These are phyloP conservation scores for Volvox reticuliferus DNA, from an alignment of 139 green algal species.

Conservation along the genomic window DNA sequence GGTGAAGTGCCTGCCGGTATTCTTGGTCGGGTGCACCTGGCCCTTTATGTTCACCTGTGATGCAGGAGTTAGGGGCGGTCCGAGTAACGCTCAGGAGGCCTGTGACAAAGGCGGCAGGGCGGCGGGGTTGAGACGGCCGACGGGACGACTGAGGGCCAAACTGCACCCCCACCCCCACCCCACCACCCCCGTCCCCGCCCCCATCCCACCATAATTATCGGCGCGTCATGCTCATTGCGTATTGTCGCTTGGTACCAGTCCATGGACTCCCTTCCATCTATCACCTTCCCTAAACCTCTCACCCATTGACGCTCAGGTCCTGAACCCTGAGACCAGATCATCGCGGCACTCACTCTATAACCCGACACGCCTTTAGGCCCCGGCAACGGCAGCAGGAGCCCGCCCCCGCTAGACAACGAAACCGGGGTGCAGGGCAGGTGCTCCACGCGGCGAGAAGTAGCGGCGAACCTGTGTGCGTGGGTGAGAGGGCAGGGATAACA, in stretches of 20 bases:
- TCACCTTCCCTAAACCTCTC: too few relatives aligned
- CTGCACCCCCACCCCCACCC: background rate
- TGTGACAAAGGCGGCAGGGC: too few relatives aligned
- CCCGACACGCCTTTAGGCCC: slow-evolving; percentile 41
- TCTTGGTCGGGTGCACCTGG: slow-evolving; percentile 21
- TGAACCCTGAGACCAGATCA: background rate
- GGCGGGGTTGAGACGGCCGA: too few relatives aligned
- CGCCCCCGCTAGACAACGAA: slow-evolving; percentile 11
- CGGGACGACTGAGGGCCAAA: too few relatives aligned
- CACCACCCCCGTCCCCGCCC: background rate
- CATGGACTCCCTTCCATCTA: too few relatives aligned
- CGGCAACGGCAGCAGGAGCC: slow-evolving; percentile 40
- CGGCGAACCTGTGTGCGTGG: background rate
- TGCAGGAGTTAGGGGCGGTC: background rate
- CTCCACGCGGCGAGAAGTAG: slow-evolving; percentile 39
- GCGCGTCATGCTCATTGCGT: background rate
- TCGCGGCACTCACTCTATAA: background rate
- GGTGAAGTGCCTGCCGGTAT: background rate
- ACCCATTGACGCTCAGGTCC: too few relatives aligned
- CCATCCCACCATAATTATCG: background rate
- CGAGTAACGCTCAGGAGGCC: background rate
- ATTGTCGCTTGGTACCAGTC: too few relatives aligned
- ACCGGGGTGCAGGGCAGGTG: slow-evolving; percentile 45
- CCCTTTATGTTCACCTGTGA: slow-evolving; percentile 27
- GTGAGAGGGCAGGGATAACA: background rate